These are phyloP conservation scores for Reticulomyxa filosa DNA, from an alignment of 78 protist genomes.

Conservation along the genomic window DNA sequence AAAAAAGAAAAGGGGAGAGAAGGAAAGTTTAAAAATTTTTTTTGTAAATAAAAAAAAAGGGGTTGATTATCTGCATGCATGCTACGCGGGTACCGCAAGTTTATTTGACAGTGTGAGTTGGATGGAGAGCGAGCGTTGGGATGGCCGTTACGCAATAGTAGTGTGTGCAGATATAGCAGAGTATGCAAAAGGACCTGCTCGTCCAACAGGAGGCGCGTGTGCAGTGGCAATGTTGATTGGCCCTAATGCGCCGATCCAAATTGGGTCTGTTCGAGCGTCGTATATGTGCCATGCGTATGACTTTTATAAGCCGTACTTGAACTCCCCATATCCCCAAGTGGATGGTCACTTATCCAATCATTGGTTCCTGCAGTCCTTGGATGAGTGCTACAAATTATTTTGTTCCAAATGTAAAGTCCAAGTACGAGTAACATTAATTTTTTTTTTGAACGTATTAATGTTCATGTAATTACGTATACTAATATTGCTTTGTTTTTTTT, in stretches of 20 bases:
- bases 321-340: constrained; percentile 64
- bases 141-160: constrained; percentile 68
- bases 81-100: constrained; percentile 82
- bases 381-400: constrained; percentile 45
- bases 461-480: no score
- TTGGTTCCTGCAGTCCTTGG: constrained; percentile 64
- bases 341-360: constrained; percentile 66
- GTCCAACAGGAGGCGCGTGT: constrained; percentile 49
- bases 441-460: no score
- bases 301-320: constrained; percentile 77
- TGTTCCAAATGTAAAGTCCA: no score
- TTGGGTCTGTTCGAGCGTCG: not conserved
- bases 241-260: constrained; percentile 65
- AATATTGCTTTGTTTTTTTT: no score
- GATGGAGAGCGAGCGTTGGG: constrained; percentile 71
- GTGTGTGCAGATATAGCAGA: constrained; percentile 76
- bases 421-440: no score
- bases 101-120: constrained; percentile 61
- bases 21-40: no score
- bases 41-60: no score
- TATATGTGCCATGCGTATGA: constrained; percentile 77
- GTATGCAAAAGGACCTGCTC: constrained; percentile 10
- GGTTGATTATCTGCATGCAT: no score
- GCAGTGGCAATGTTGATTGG: constrained; percentile 90
- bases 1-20: no score